Percentiles rank a stretch among this genome's conserved stretches.
phyloP scores from a whole-genome alignment of 148 eudicot genomes.

The Talinum fruticosum region DNA sequence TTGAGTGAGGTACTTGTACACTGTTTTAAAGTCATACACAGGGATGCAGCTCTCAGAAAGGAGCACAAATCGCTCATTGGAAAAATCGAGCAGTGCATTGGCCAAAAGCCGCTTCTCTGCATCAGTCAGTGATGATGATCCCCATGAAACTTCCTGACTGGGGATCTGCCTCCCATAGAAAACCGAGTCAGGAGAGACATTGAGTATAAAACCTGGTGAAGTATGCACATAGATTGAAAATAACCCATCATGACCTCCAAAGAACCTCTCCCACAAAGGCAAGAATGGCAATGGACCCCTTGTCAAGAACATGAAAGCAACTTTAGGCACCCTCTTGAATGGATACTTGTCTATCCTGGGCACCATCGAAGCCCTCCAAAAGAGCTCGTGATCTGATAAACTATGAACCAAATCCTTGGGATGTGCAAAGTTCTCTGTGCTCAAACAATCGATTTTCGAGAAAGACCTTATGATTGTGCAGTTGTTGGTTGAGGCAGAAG shows the following conservation, averaged over 20 bases:
- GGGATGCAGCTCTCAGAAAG: slow-evolving; percentile 90
- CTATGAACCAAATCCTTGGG: slow-evolving; percentile 48
- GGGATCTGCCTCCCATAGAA: slow-evolving; percentile 69
- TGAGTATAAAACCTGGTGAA: slow-evolving; percentile 49
- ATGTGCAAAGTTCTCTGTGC: slow-evolving; percentile 36
- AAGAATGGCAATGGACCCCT: slow-evolving; percentile 69
- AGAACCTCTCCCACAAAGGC: slow-evolving; percentile 86
- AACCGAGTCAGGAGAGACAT: slow-evolving; percentile 54
- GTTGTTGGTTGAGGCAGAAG: neutral
- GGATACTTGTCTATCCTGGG: slow-evolving; percentile 57
- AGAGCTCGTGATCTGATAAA: slow-evolving; percentile 59
- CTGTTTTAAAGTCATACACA: slow-evolving; percentile 59
- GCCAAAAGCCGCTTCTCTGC: slow-evolving; percentile 79
- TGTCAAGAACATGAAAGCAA: slow-evolving; percentile 82
- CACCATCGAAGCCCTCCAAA: slow-evolving; percentile 84
- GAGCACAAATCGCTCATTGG: slow-evolving; percentile 73
- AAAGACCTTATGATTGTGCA: slow-evolving; percentile 29
- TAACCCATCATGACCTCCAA: slow-evolving; percentile 49
- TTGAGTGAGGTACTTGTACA: slow-evolving; percentile 61
- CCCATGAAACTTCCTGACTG: slow-evolving; percentile 86
- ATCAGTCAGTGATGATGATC: slow-evolving; percentile 58
- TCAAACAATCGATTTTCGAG: slow-evolving; percentile 39
- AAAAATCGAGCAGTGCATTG: slow-evolving; percentile 81
- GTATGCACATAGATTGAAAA: slow-evolving; percentile 75
- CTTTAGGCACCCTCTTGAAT: slow-evolving; percentile 54